Base-by-base conservation (phyloP, 2,329 filamentous ascomycete species). In the Madurella mycetomatis region DNA sequence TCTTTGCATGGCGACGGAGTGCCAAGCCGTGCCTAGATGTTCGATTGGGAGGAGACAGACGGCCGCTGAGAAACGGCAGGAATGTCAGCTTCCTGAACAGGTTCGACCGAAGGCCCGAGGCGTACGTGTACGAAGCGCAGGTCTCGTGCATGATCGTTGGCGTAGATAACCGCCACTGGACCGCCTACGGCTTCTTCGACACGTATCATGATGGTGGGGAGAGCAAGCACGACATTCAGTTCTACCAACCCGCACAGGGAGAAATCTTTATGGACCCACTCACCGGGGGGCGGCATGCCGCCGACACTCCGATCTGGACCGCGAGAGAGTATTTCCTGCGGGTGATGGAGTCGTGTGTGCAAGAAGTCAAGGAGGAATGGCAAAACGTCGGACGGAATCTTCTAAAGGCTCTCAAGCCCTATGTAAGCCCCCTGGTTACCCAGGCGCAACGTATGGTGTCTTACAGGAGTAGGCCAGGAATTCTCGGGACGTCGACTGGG, bases 171-270 rank as follows among this genome's bases (percentile, higher is more conserved):
- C 41, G 32, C 15, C 46, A 47, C 41, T 60, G 56, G 56, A 57
- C 56, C 9, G 54, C 56, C n/a, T 56, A 60, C 43, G 54, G 48
- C 2, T 47, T 59, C 32, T 57, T 60, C 18, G 59, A 60, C 46
- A 60, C 59, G 7, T 60, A 60, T 30, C 50, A 60, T 11, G 59
- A 60, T 19, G 44, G 47, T 5, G 45, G 47, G 1, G 42, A 49
- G 9, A 59, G 56, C 42, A 51, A 44, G n/a, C 45, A 52, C 19
- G 56, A 55, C 37, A 44, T 58, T 13, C 50, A 30, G 2, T 19
- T 16, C 8, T 58, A 55, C 40, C 52, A 56, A 13, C 5, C 53
- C 2, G 34, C 45, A 2, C 37, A 52, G n/a, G 55, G 49, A 9
- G 53, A 37, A 8, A 17, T 45, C 9, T 16, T 44, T 16, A 34